Base-by-base conservation (phyloP, 768 basidiomycete species). In the Naganishia vishniacii region DNA sequence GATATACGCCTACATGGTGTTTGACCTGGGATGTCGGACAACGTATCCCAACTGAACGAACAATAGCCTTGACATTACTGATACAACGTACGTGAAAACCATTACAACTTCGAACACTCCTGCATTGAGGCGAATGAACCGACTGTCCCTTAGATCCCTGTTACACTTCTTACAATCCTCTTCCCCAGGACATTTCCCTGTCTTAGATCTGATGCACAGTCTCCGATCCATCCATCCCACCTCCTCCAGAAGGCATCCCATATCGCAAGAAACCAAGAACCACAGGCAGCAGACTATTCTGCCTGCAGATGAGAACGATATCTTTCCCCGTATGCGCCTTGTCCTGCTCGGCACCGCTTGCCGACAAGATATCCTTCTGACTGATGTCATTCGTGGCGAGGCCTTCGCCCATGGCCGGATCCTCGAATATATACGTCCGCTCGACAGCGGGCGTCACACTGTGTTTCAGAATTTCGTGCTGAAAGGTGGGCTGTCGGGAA, bases 201-300 rank as follows among this genome's bases (percentile, higher is more conserved):
- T n/a, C n/a, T n/a, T n/a, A n/a, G n/a, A n/a, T n/a, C n/a, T n/a
- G n/a, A n/a, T n/a, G n/a, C n/a, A 18, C 11, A 15, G 42, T 9
- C n/a, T 44, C 18, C 42, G 42, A 6, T 20, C n/a, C 11, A 5
- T 8, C 3, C 13, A 29, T 31, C 29, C 16, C n/a, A 16, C 28
- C 13, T 29, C 16, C 48, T 29, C 16, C 48, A 9, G 48, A 49
- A 29, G 48, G 48, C 48, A 49, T 49, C 31, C 48, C 48, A 32
- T 49, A 31, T 28, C 48, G 9, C 15, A 49, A 29, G 48, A 49
- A 49, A 9, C 65, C 65, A 23, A 94, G 81, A 61, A 92, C 84
- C 34, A 84, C 79, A 3, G 88, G 83, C 40, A 97, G 84, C 15
- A 88, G 82, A 72, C 91, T 91, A 71, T 95, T 98, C 76, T 95